Percentiles rank a stretch among this genome's conserved stretches.
phyloP scores from a whole-genome alignment of 2,329 filamentous ascomycete genomes.

The Exophiala mesophila region DNA sequence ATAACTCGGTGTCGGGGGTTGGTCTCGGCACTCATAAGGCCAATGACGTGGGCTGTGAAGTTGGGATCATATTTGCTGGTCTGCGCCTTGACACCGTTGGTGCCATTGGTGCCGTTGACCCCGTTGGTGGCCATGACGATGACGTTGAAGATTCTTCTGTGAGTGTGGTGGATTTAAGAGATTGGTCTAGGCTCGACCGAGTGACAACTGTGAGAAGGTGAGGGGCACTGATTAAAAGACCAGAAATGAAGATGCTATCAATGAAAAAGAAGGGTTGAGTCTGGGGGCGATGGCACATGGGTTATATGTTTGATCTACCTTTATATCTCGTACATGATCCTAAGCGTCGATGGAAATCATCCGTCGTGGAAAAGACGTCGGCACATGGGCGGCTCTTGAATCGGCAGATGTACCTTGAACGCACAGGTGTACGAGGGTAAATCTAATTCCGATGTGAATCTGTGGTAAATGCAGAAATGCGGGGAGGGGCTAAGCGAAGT shows the following conservation, averaged over 20 bases:
- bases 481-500: too few relatives aligned
- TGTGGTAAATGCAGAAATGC: background rate
- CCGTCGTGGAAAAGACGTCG: background rate
- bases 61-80: slow-evolving; percentile 60
- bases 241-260: background rate
- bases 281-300: background rate
- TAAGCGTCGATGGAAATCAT: background rate
- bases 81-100: slow-evolving; percentile 5
- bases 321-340: too few relatives aligned
- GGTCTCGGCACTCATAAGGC: slow-evolving; percentile 67
- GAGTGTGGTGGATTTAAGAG: background rate
- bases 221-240: too few relatives aligned
- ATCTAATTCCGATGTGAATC: background rate
- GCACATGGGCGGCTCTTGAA: background rate
- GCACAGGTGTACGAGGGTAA: background rate
- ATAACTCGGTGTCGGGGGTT: slow-evolving; percentile 60
- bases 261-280: background rate
- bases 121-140: slow-evolving; percentile 5
- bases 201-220: background rate
- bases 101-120: slow-evolving; percentile 1
- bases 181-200: background rate
- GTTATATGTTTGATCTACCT: background rate
- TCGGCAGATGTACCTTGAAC: background rate
- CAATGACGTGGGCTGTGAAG: slow-evolving; percentile 69
- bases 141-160: background rate